Evolutionary conservation across 306 rosid species (phyloP).

Genomic region (Cicer yamashitae): DNA sequence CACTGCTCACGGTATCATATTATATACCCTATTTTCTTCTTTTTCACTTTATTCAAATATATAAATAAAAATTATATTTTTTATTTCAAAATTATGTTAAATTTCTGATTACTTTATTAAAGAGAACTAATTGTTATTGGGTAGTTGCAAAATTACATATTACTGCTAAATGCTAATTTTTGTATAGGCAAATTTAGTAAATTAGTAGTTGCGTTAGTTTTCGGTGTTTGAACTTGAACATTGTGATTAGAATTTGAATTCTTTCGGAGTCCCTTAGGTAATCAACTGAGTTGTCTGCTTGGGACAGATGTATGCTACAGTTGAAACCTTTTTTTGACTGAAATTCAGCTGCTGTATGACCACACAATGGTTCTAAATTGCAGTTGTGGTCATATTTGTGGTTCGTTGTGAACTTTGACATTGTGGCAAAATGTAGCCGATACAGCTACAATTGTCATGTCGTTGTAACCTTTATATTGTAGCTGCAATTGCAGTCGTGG

Average conservation of each 20-base stretch:
- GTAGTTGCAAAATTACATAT: constrained; percentile 17
- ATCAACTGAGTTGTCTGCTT: neutral
- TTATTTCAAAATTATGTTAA: neutral
- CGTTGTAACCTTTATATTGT: no score
- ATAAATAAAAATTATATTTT: neutral
- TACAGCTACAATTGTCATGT: no score
- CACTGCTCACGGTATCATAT: constrained; percentile 86
- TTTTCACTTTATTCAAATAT: neutral
- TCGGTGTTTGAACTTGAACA: neutral
- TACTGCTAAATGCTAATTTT: neutral
- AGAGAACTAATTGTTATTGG: constrained; percentile 26
- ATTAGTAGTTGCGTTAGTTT: neutral
- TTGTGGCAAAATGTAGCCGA: no score
- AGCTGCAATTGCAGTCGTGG: no score
- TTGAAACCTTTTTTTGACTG: neutral
- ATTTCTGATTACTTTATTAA: constrained; percentile 24
- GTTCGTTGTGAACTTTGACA: no score
- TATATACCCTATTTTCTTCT: neutral
- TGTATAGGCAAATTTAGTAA: neutral
- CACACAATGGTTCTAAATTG: no score
- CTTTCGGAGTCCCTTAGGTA: neutral
- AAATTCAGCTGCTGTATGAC: neutral
- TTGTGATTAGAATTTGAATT: neutral
- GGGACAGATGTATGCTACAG: neutral
- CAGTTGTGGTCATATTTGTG: no score